Evolutionary conservation across 768 basidiomycete genomes (phyloP).

Genomic region (Tubosaeta sp.): DNA sequence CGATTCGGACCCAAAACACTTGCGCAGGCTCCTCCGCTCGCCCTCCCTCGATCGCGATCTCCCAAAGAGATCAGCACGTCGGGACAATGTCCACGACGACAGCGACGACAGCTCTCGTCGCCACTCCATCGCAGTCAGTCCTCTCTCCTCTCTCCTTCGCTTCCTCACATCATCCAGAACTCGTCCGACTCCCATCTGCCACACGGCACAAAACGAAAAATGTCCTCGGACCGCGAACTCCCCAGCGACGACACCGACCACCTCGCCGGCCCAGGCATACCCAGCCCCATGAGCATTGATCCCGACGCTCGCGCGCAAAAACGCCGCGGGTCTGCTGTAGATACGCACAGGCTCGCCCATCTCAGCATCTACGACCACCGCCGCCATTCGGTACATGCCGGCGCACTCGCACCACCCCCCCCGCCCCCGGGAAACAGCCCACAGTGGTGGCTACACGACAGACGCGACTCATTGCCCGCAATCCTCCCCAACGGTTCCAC

Average conservation of each 20-base stretch:
- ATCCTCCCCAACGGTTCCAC: slow-evolving; percentile 61
- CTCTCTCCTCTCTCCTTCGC: not conserved
- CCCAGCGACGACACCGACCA: slow-evolving; percentile 64
- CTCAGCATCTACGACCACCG: slow-evolving; percentile 70
- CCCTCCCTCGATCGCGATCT: slow-evolving; percentile 46
- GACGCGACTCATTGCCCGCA: slow-evolving; percentile 72
- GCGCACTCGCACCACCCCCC: slow-evolving; percentile 33
- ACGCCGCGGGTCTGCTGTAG: slow-evolving; percentile 79
- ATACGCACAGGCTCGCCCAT: slow-evolving; percentile 71
- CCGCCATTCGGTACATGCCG: slow-evolving; percentile 70
- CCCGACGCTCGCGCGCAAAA: slow-evolving; percentile 70
- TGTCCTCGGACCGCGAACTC: slow-evolving; percentile 61
- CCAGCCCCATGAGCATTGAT: slow-evolving; percentile 55
- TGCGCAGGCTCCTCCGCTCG: slow-evolving; percentile 58
- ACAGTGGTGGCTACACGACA: slow-evolving; percentile 61
- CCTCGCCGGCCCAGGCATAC: slow-evolving; percentile 63
- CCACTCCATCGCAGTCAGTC: slow-evolving; percentile 66
- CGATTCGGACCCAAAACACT: slow-evolving; percentile 37
- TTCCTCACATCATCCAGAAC: slow-evolving; percentile 18
- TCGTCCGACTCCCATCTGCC: slow-evolving; percentile 39
- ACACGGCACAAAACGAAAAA: slow-evolving; percentile 79
- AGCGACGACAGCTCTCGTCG: slow-evolving; percentile 68
- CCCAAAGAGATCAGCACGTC: slow-evolving; percentile 17
- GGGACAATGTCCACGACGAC: slow-evolving; percentile 38
- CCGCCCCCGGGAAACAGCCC: slow-evolving; percentile 18